Evolutionary conservation across 345 rosid genomes (phyloP), one percentile per base, ranked within the genome.

Genomic region (Pistacia integerrima): DNA sequence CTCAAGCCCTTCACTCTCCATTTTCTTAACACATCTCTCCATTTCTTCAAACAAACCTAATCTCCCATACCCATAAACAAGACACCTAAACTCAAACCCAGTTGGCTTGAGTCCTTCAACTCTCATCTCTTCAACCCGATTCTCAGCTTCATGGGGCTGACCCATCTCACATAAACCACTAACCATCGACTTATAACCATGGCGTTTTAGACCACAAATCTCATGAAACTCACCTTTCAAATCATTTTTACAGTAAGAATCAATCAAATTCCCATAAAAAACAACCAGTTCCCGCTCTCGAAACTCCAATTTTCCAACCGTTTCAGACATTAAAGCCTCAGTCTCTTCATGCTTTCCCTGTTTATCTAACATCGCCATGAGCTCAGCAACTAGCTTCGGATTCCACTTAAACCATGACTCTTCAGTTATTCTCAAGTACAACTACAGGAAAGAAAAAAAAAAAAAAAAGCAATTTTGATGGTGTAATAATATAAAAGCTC

Each of bases 381-480:
- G 83, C 11, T 90, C 82, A 3, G 99, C 94, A 13, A 85, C 87
- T 67, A 95, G 81, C 88, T 90, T 91, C 0, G 95, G 85, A 68
- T 94, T 90, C 98, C 98, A 94, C 67, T 83, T 74, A 73, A 89
- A 93, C 98, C 98, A 94, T 0, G 92, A 70, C 18, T 94, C 84
- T 84, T 93, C 82, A 61, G 77, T 82, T 13, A 94, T 89, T 76
- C 81, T 90, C 33, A 75, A 73, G 70, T 93, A 94, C 66, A 94
- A 77, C 92, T 89, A 86, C 74, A 71, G 58, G 49, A 65, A 16
- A 71, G 58, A 41, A 65, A 16, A 49, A 70, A 62, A 62, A 70
- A 62, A 62, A 4, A 13, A 13, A 17, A 61, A 28, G 46, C 9
- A 41, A 41, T 41, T 41, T 41, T 41, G 46, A 41, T 41, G 46